Evolutionary conservation across 106 monocot genomes (phyloP).

Genomic region (Dendrobium catenatum): DNA sequence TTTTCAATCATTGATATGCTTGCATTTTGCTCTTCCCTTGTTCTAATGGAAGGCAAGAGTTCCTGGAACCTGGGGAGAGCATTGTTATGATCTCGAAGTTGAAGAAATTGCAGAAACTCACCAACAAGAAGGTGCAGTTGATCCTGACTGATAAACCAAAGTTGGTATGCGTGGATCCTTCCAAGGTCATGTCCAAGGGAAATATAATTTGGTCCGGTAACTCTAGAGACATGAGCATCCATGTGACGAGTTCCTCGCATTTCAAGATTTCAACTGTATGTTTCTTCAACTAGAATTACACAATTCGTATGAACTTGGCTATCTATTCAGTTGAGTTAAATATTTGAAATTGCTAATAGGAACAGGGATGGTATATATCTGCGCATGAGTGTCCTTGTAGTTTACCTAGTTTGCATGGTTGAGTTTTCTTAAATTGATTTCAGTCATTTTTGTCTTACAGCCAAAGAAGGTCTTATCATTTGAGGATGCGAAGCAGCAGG

Average conservation of each 20-base stretch:
- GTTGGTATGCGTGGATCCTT: conserved; percentile 69
- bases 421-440: background rate
- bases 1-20: background rate
- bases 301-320: background rate
- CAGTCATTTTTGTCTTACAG: conserved; percentile 25
- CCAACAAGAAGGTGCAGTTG: conserved; percentile 87
- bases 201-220: conserved; percentile 74
- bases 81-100: conserved; percentile 86
- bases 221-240: conserved; percentile 51
- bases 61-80: conserved; percentile 82
- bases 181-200: conserved; percentile 52
- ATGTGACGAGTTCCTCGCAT: conserved; percentile 64
- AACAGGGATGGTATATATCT: background rate
- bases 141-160: conserved; percentile 90
- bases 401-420: background rate
- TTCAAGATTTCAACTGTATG: conserved; percentile 90
- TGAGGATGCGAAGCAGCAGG: conserved; percentile 82
- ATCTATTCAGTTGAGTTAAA: background rate
- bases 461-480: conserved; percentile 82
- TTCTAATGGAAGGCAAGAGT: conserved; percentile 60
- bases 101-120: conserved; percentile 76
- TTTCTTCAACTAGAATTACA: background rate
- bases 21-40: background rate
- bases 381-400: background rate
- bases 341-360: background rate